Percentiles rank a stretch among this genome's conserved stretches.
These are phyloP conservation scores for Yamadazyma jaroonii DNA, from an alignment of 1,139 yeast species.

Conservation along the genomic window DNA sequence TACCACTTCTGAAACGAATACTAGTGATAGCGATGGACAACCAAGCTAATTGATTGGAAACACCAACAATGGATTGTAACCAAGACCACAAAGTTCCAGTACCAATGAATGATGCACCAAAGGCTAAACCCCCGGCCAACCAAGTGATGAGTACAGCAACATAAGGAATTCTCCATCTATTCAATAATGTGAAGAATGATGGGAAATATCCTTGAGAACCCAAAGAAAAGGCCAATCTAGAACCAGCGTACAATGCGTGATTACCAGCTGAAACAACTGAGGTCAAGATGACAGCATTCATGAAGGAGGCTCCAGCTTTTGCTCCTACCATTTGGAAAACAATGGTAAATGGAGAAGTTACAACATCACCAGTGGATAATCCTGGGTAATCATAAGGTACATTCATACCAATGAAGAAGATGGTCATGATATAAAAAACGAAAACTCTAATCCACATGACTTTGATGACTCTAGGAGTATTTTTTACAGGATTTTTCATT, in stretches of 20 bases:
- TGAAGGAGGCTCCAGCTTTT: constrained; percentile 42
- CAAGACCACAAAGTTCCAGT: constrained; percentile 45
- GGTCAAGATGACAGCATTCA: constrained; percentile 45
- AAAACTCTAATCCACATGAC: constrained; percentile 55
- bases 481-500: constrained; percentile 54
- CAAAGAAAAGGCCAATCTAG: constrained; percentile 39
- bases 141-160: constrained; percentile 41
- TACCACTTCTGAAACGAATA: constrained; percentile 39
- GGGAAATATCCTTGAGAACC: constrained; percentile 43
- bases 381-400: constrained; percentile 41
- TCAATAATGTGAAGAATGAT: constrained; percentile 30
- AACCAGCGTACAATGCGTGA: constrained; percentile 44
- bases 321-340: constrained; percentile 55
- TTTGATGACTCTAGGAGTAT: constrained; percentile 56
- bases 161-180: constrained; percentile 37
- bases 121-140: constrained; percentile 41
- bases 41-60: constrained; percentile 44
- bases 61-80: constrained; percentile 44
- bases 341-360: constrained; percentile 65
- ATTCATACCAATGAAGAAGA: constrained; percentile 46
- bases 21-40: constrained; percentile 39
- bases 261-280: constrained; percentile 47
- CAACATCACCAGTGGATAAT: constrained; percentile 36
- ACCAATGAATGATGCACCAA: constrained; percentile 43
- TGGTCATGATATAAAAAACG: constrained; percentile 37